Base-by-base conservation (phyloP, 2,329 filamentous ascomycete species). In the Aspergillus caelatus region DNA sequence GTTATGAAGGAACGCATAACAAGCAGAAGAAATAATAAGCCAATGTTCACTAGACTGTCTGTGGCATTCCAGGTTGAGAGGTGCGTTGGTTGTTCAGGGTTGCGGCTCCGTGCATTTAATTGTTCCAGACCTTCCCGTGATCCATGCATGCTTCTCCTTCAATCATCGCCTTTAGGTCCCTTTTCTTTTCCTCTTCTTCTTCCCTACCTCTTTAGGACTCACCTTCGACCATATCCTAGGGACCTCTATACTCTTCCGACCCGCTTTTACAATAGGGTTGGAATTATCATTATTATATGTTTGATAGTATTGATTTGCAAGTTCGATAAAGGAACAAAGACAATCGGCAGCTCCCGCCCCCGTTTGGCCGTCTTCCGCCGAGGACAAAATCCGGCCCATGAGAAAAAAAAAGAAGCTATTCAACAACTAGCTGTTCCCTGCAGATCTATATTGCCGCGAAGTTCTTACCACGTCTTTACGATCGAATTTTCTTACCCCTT, bases 71-170 rank as follows among this genome's bases (percentile, higher is more conserved):
- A 26, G 28, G 11, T 26, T 26, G 23, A 26, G 21, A 48, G 14
- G 23, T 48, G 12, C 23, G 45, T 12, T 53, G 50, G 16, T 32
- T 28, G 16, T 53, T 30, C 26, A 55, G n/a, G 39, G 52, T 23
- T 55, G 52, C 52, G 53, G 52, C 48, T 63, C 57, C 34, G n/a
- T 59, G 60, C 55, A 56, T n/a, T 41, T 41, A 36, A 56, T 54
- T 56, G 56, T 52, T 63, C 56, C 57, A 57, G 58, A 56, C 48
- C 60, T 39, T 30, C 46, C 41, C 61, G 36, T 53, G 41, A 54
- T 67, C 53, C 66, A 65, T 67, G 64, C 63, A 65, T 64, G 64
- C 56, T 63, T 50, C 52, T 56, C 50, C 61, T 48, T 52, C 45
- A 48, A 26, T 60, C 45, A 54, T 58, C 45, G 36, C 32, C 23